Evolutionary conservation across 805 yeast genomes (phyloP), one percentile per base, ranked within the genome.

Genomic region (Pichia californica): DNA sequence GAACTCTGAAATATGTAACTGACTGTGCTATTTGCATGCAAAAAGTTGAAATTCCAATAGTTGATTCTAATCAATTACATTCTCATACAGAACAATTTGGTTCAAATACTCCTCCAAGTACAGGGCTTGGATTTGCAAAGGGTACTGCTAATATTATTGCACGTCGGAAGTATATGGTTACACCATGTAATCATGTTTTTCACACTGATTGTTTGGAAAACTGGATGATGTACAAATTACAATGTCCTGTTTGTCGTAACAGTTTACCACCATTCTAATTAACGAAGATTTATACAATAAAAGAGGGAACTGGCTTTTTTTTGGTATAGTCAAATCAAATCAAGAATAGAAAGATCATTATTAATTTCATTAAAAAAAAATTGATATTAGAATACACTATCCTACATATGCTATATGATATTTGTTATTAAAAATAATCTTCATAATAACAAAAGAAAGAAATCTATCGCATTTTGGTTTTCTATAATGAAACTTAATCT

Each of bases 1-100:
- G 49, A 55, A 65, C 41, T 58, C 66, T n/a, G 14, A 59, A 62
- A 39, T 75, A 77, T 54, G 66, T 74, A 40, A 73, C 80, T 9
- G 93, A 83, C 51, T 89, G 97, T 69, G 84, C 95, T 7, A 87
- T 89, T 49, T 89, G 97, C 67, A 88, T 89, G 96, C 77, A 72
- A 42, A 76, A 77, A 10, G 75, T 87, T n/a, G 79, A 79, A 19
- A 58, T 84, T 18, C 82, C 81, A 16, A 63, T 78, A 1, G 48
- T 57, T 27, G 63, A 57, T 13, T 28, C 38, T 5, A 28, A 20
- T 25, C 4, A 27, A 7, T 5, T 21, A 31, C 31, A 44, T 15
- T 37, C 37, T 16, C 49, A 43, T 18, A 38, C 33, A 18, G 50
- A 46, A 9, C 50, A 41, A 16, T 52, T 49, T 8, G 43, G 31